phyloP scores from a whole-genome alignment of 2,329 filamentous ascomycete genomes.

The Epichloe amarillans region DNA sequence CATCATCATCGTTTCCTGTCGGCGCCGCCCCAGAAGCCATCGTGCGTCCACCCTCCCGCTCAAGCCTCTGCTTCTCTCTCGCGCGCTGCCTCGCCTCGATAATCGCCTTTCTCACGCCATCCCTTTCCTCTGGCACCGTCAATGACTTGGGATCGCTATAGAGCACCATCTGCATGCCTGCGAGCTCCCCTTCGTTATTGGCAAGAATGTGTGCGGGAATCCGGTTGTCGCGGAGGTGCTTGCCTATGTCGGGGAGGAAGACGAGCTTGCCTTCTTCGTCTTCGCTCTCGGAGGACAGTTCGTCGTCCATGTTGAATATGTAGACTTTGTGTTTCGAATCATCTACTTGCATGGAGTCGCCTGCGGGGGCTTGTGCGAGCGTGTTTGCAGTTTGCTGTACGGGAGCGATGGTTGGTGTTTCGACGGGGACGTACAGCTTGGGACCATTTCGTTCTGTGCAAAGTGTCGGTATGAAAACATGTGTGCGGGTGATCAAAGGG shows the following conservation, averaged over 20 bases:
- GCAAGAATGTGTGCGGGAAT: conserved; percentile 52
- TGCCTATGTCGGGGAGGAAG: conserved; percentile 77
- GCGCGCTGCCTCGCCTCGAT: conserved; percentile 61
- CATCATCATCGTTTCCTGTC: conserved; percentile 37
- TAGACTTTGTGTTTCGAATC: conserved; percentile 79
- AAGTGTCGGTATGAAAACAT: conserved; percentile 2
- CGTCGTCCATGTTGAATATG: conserved; percentile 80
- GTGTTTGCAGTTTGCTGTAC: not conserved
- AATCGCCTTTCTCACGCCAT: conserved; percentile 72
- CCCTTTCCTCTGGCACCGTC: conserved; percentile 58
- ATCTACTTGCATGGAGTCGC: conserved; percentile 71
- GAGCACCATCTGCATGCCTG: conserved; percentile 63
- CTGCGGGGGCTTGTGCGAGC: conserved; percentile 11
- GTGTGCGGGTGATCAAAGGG: not conserved
- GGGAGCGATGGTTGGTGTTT: conserved; percentile 25
- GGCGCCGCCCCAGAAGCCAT: conserved; percentile 2
- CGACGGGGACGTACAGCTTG: conserved; percentile 54
- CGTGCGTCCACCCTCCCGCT: conserved; percentile 16
- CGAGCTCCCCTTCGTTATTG: conserved; percentile 39
- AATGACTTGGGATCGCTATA: conserved; percentile 71
- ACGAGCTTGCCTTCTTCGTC: conserved; percentile 47
- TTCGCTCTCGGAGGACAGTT: conserved; percentile 47
- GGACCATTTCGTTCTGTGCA: conserved; percentile 44
- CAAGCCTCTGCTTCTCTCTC: conserved; percentile 41
- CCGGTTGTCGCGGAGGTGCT: conserved; percentile 60